These are phyloP conservation scores for Beauveria scarabaeidicola DNA, from an alignment of 2,329 filamentous ascomycete genomes.

Conservation along the genomic window DNA sequence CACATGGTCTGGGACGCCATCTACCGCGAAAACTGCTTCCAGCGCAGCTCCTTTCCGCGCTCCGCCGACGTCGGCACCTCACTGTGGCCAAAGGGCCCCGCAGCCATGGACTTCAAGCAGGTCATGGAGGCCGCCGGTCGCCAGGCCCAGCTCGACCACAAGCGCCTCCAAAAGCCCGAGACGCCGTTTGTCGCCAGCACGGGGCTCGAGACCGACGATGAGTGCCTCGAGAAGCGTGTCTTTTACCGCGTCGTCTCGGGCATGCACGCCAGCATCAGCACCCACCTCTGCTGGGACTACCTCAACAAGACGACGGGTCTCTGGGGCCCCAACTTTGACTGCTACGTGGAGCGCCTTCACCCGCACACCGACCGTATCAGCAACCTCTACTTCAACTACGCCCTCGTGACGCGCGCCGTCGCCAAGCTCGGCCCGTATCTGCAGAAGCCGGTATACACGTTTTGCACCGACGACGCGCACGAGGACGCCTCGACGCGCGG, in stretches of 20 bases:
- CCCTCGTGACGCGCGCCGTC: slow-evolving; percentile 82
- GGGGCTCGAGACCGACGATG: slow-evolving; percentile 71
- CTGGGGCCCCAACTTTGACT: slow-evolving; percentile 85
- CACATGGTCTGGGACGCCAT: slow-evolving; percentile 94
- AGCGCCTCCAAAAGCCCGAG: slow-evolving; percentile 35
- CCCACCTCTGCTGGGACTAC: slow-evolving; percentile 93
- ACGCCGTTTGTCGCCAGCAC: slow-evolving; percentile 53
- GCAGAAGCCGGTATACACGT: slow-evolving; percentile 62
- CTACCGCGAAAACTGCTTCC: slow-evolving; percentile 96
- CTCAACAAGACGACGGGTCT: slow-evolving; percentile 89
- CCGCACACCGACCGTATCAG: slow-evolving; percentile 81
- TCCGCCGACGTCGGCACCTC: slow-evolving; percentile 46
- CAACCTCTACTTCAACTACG: slow-evolving; percentile 99
- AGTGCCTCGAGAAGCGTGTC: slow-evolving; percentile 96
- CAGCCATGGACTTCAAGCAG: slow-evolving; percentile 52
- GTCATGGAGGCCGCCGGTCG: slow-evolving; percentile 51
- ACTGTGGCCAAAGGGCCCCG: slow-evolving; percentile 37
- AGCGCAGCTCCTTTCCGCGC: slow-evolving; percentile 54
- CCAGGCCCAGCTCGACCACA: slow-evolving; percentile 52
- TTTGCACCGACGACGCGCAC: slow-evolving; percentile 75
- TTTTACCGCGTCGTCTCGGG: slow-evolving; percentile 93
- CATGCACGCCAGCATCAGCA: slow-evolving; percentile 97
- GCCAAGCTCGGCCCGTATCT: slow-evolving; percentile 83
- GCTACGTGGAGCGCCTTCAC: slow-evolving; percentile 83
- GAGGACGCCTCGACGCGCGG: slow-evolving; percentile 73